Base-by-base conservation (phyloP, 164 flowering plant genomes). In the Saururus chinensis region DNA sequence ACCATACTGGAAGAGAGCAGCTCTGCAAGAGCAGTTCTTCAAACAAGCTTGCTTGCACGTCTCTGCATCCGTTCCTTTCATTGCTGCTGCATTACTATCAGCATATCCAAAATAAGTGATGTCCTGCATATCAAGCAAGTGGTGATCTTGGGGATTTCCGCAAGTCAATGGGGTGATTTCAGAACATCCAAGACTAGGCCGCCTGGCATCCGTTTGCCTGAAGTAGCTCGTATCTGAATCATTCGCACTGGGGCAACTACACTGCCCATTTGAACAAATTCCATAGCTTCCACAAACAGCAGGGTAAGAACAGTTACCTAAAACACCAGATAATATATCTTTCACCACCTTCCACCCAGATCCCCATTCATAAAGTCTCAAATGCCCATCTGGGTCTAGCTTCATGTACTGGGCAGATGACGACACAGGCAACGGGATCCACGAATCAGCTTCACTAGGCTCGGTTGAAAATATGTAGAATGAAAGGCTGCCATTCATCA, bases 341-440 rank as follows among this genome's bases (percentile, higher is more conserved):
- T 3, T 68, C n/a, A 60, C 68, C 23, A 40, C 66, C 25, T 7
- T 57, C 75, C 65, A 56, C 42, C 10, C 56, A 53, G 11, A 4
- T 13, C 20, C 26, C 76, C 74, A 72, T 20, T 66, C 65, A 52
- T 62, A 77, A 10, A 72, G 60, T 51, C 62, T 49, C 40, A 77
- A 63, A 72, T 77, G 77, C 63, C 81, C 76, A 55, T 77, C 73
- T 19, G 68, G 21, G 14, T 45, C 74, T 21, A 77, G 45, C 62
- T 53, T 77, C 73, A 77, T 49, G 57, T 57, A 68, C 19, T 72
- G 76, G 0, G 64, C 62, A 23, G 49, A 45, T 12, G 17, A 12
- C 7, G 49, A 4, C 16, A 7, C 13, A 45, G 49, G 49, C 9
- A 45, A 45, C 49, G 1, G 0, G 11, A 45, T 45, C 14, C 4